Evolutionary conservation across 2,329 filamentous ascomycete species (phyloP).

Genomic region (Colletotrichum falcatum): DNA sequence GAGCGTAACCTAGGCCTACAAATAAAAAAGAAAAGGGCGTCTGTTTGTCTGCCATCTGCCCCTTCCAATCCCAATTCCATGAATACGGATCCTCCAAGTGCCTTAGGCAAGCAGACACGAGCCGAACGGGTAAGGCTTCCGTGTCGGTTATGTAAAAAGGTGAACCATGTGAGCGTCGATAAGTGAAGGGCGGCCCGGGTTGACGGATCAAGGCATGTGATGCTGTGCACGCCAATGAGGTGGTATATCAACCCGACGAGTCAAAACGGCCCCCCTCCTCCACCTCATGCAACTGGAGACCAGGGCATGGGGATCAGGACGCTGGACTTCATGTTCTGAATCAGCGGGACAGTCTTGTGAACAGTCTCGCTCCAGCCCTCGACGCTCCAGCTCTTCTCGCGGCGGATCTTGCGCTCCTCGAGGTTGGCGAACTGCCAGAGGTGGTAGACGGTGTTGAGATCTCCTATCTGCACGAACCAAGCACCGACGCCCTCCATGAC

Average conservation of each 20-base stretch:
- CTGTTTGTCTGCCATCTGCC: neutral
- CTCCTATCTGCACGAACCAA: slow-evolving; percentile 99
- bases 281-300: slow-evolving; percentile 83
- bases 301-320: slow-evolving; percentile 96
- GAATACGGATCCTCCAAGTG: neutral
- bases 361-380: slow-evolving; percentile 98
- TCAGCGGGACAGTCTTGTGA: slow-evolving; percentile 97
- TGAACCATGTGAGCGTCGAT: neutral
- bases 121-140: neutral
- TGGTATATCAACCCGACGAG: neutral
- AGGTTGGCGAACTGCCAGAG: slow-evolving; percentile 98
- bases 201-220: neutral
- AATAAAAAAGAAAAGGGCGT: neutral
- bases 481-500: slow-evolving; percentile 99
- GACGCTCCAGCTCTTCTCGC: slow-evolving; percentile 95
- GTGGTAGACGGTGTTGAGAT: slow-evolving; percentile 97
- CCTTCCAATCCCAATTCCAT: neutral
- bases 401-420: slow-evolving; percentile 88
- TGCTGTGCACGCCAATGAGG: neutral
- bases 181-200: neutral
- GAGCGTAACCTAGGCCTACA: slow-evolving; percentile 1
- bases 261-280: neutral
- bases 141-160: neutral
- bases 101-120: neutral
- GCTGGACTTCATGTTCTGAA: slow-evolving; percentile 95